Conservation (phyloP, 2,329 filamentous ascomycete species). For the Fusarium coffeatum region DNA sequence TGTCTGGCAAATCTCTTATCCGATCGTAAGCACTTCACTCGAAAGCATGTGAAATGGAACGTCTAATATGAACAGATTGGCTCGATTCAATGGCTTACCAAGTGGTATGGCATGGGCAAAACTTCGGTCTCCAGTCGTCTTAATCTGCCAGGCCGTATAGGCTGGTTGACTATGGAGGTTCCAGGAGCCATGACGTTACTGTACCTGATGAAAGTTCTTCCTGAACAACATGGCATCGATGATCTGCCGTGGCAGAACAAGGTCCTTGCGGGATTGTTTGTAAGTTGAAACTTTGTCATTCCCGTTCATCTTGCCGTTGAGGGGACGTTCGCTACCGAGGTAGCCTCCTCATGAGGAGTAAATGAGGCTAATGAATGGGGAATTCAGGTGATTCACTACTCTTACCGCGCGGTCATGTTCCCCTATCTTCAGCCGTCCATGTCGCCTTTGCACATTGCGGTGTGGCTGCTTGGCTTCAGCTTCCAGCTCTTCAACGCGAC, state of each 20-base stretch:
- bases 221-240: conserved; percentile 65
- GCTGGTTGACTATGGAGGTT: conserved; percentile 90
- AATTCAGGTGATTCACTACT: conserved; percentile 80
- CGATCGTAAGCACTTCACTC: conserved; percentile 57
- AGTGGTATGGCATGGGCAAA: conserved; percentile 93
- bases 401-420: conserved; percentile 86
- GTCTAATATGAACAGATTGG: conserved; percentile 66
- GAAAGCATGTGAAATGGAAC: neutral
- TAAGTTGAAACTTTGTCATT: conserved; percentile 48
- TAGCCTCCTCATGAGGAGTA: conserved; percentile 12
- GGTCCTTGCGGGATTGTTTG: conserved; percentile 76
- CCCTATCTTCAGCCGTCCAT: conserved; percentile 90
- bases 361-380: neutral
- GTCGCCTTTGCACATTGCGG: conserved; percentile 82
- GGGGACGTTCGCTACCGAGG: conserved; percentile 24
- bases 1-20: conserved; percentile 65
- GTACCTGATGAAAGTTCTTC: conserved; percentile 80
- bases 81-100: conserved; percentile 77
- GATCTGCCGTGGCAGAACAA: conserved; percentile 81
- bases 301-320: conserved; percentile 28
- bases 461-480: conserved; percentile 71
- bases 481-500: conserved; percentile 88
- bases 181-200: conserved; percentile 81
- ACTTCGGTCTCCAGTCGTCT: conserved; percentile 79
- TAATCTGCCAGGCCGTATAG: conserved; percentile 89